Evolutionary conservation across 192 early-diverging fungal genomes (phyloP).

Genomic region (Coemansia sp.): DNA sequence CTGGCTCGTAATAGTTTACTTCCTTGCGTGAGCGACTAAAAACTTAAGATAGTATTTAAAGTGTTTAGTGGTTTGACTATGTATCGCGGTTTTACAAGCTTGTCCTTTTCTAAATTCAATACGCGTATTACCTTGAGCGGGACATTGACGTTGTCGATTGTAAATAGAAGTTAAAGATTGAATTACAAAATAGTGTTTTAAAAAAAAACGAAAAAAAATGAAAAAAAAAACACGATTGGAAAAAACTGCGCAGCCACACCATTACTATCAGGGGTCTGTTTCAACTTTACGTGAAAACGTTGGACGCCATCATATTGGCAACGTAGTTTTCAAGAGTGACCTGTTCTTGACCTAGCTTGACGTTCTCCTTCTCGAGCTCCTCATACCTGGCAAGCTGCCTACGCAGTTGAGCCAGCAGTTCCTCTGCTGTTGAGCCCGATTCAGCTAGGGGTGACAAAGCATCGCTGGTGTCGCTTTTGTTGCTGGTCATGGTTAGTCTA

Average conservation of each 20-base stretch:
- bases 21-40: constrained; percentile 20
- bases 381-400: constrained; percentile 28
- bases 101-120: background rate
- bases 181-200: background rate
- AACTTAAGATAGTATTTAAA: background rate
- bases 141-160: constrained; percentile 10
- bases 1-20: constrained; percentile 35
- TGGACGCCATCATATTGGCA: constrained; percentile 47
- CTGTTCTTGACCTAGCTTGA: constrained; percentile 36
- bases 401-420: constrained; percentile 19
- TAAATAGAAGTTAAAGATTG: background rate
- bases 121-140: constrained; percentile 28
- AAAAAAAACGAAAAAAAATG: constrained; percentile 5
- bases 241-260: constrained; percentile 8
- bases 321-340: constrained; percentile 45
- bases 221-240: background rate
- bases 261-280: background rate
- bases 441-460: background rate
- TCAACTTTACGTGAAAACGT: constrained; percentile 28
- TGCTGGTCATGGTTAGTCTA: background rate
- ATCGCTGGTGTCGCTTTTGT: background rate
- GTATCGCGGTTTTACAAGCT: background rate
- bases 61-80: background rate
- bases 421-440: background rate
- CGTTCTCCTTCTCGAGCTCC: constrained; percentile 22